Evolutionary conservation across 2,329 filamentous ascomycete species (phyloP).

Genomic region (Ophiocordyceps unilateralis): DNA sequence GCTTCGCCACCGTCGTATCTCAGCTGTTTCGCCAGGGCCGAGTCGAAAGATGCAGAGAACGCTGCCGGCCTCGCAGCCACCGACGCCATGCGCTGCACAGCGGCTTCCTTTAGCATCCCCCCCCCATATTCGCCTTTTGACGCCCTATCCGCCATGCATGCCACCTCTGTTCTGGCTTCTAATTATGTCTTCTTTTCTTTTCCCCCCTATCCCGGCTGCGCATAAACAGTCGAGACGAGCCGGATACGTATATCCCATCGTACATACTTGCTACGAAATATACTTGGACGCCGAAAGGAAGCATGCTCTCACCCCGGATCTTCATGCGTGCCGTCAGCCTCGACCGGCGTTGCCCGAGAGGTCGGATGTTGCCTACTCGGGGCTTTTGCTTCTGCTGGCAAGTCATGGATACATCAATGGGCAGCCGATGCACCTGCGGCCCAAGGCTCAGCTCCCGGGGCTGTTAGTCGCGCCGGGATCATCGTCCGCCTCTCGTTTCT

Average conservation of each 20-base stretch:
- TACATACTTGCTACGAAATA: neutral
- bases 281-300: neutral
- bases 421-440: conserved; percentile 2
- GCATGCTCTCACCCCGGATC: neutral
- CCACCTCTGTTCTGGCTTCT: too few relatives aligned
- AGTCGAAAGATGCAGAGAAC: neutral
- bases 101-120: too few relatives aligned
- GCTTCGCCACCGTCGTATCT: conserved; percentile 7
- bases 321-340: neutral
- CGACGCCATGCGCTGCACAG: conserved; percentile 1
- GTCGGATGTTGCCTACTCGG: neutral
- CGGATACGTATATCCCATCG: neutral
- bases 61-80: conserved; percentile 4
- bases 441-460: conserved; percentile 4
- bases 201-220: neutral
- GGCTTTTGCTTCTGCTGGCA: neutral
- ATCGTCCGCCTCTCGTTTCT: neutral
- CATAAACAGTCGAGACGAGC: neutral
- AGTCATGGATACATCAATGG: neutral
- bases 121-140: neutral
- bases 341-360: neutral
- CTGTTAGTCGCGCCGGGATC: conserved; percentile 3
- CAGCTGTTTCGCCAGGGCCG: neutral
- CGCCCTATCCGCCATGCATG: neutral
- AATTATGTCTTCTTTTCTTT: neutral